phyloP scores from a whole-genome alignment of 805 yeast genomes.

The Saccharomyces kudriavzevii region DNA sequence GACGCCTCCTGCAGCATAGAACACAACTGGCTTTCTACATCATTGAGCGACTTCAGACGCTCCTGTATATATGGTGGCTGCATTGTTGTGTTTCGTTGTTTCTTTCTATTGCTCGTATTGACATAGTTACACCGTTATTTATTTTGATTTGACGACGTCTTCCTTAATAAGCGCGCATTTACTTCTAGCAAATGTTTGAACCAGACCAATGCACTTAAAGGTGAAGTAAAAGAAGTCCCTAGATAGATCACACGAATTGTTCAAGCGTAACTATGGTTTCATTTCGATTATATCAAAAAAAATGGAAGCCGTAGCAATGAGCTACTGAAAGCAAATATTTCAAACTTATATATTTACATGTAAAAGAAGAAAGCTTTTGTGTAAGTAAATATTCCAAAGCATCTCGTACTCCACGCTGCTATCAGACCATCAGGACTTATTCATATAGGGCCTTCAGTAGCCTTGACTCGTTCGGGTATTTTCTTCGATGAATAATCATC shows the following conservation, averaged over 20 bases:
- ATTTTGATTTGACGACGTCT: background rate
- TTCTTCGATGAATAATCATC: background rate
- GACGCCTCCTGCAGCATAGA: slow-evolving; percentile 24
- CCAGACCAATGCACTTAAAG: background rate
- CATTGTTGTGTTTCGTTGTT: slow-evolving; percentile 7
- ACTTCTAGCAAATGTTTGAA: background rate
- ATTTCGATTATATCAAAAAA: background rate
- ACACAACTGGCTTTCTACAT: slow-evolving; percentile 23
- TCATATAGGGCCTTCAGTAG: background rate
- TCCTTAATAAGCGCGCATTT: background rate
- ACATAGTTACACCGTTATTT: background rate
- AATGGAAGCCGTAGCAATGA: background rate
- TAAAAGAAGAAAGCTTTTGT: background rate
- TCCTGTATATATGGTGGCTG: slow-evolving; percentile 28
- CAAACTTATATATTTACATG: background rate
- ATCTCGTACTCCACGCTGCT: background rate
- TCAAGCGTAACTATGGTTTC: background rate
- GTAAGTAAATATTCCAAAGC: background rate
- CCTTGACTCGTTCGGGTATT: background rate
- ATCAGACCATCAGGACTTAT: background rate
- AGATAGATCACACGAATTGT: background rate
- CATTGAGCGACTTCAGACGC: slow-evolving; percentile 21
- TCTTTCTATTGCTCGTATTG: background rate
- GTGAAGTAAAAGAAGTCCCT: background rate
- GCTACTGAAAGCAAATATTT: background rate